Evolutionary conservation across 176 grass and related monocot species (phyloP).

Genomic region (Lolium multiflorum): DNA sequence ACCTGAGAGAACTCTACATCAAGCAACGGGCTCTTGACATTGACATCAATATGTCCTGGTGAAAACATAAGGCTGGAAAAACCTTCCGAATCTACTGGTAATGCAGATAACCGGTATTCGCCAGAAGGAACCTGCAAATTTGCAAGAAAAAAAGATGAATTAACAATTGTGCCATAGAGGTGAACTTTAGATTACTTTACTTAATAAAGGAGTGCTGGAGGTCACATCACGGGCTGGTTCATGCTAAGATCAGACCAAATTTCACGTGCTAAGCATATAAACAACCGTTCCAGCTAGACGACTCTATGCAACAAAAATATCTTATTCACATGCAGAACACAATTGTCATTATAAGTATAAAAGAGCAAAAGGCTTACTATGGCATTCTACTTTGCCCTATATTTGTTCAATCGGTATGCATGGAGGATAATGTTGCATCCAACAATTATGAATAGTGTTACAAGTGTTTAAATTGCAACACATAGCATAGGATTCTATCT

Average conservation of each 20-base stretch:
- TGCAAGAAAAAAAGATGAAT: constrained; percentile 30
- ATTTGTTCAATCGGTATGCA: constrained; percentile 25
- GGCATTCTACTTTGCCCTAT: not conserved
- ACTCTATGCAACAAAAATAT: constrained; percentile 15
- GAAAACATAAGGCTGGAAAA: constrained; percentile 82
- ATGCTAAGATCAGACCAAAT: constrained; percentile 28
- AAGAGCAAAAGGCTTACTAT: not conserved
- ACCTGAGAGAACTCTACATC: constrained; percentile 94
- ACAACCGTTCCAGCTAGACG: constrained; percentile 3
- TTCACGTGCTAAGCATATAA: constrained; percentile 45
- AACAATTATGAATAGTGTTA: constrained; percentile 13
- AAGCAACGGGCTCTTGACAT: constrained; percentile 79
- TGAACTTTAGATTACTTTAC: constrained; percentile 6
- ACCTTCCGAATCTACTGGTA: constrained; percentile 73
- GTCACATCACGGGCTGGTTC: not conserved
- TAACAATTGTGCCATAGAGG: not conserved
- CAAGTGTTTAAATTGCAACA: constrained; percentile 1
- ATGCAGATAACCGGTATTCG: constrained; percentile 76
- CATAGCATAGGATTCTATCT: not conserved
- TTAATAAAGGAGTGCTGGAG: constrained; percentile 20
- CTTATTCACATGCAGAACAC: not conserved
- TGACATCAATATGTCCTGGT: constrained; percentile 73
- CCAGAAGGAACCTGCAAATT: constrained; percentile 80
- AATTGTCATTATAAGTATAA: constrained; percentile 2
- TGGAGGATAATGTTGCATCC: constrained; percentile 21